Base-by-base conservation (phyloP, 2,329 filamentous ascomycete genomes). In the Bipolaris victoriae region DNA sequence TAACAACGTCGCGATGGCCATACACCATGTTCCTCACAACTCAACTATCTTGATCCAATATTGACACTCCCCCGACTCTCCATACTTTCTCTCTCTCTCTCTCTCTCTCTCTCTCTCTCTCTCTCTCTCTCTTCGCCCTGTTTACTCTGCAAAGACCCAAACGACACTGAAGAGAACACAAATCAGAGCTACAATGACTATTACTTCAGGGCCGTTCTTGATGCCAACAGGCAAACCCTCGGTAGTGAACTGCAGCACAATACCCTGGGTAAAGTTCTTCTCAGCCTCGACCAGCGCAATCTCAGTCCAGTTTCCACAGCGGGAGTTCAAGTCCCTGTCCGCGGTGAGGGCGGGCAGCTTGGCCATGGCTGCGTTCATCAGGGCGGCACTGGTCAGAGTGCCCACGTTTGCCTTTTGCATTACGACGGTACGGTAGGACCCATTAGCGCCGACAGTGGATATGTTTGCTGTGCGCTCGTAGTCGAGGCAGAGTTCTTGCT, bases 381-480 rank as follows among this genome's bases (percentile, higher is more conserved):
- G 79, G 31, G 65, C 68, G 5, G 72, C 71, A 49, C 69, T 70
- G 55, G 53, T 55, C 31, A 75, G 66, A 22, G 78, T 80, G 56
- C 81, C 81, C 44, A 78, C 63, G 26, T 73, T 76, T 13, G 79
- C 77, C 33, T 77, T 78, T 52, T 77, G 75, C 46, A 82, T 66
- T 66, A 80, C 80, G 10, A 79, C 78, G n/a, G 76, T 75, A 51
- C 81, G 80, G 56, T 79, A 79, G 49, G 78, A 79, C 57, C 76
- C 65, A 70, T 82, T 83, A 52, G 71, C 60, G 57, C 78, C 78
- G 59, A 82, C 77, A 58, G 76, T 78, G 20, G 80, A 81, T 57
- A 81, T 75, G 68, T 82, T 83, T 59, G 81, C 81, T 20, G 78
- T 78, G 47, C 65, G 69, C 55, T 77, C 69, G 67, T 83, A 82